These are phyloP conservation scores for Debaryomycetaceae sp. DNA, from an alignment of 1,139 yeast genomes.

Conservation along the genomic window DNA sequence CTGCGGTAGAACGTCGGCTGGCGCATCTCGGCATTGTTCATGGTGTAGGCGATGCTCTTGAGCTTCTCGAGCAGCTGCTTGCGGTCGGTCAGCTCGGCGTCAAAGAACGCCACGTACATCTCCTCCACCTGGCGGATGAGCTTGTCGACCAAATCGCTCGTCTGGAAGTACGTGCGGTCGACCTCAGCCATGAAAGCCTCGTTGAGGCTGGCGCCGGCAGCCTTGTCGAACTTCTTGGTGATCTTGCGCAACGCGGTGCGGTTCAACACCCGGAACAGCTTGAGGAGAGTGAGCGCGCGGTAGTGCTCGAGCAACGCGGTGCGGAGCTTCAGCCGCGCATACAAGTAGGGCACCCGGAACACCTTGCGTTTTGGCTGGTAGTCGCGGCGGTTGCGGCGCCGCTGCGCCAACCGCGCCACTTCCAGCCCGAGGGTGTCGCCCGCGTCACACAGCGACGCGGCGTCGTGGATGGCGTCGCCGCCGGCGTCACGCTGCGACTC, in stretches of 20 bases:
- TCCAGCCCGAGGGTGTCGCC: too few species aligned
- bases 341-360: slow-evolving; percentile 56
- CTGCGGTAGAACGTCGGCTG: slow-evolving; percentile 33
- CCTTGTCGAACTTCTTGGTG: slow-evolving; percentile 84
- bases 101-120: slow-evolving; percentile 62
- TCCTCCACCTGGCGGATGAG: slow-evolving; percentile 62
- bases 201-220: slow-evolving; percentile 47
- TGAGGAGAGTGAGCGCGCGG: slow-evolving; percentile 70
- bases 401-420: too few species aligned
- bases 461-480: too few species aligned
- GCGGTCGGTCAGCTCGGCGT: slow-evolving; percentile 57
- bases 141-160: slow-evolving; percentile 64
- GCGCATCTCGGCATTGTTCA: slow-evolving; percentile 27
- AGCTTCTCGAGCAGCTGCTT: slow-evolving; percentile 73
- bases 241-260: slow-evolving; percentile 87
- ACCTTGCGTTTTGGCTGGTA: slow-evolving; percentile 24
- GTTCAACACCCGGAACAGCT: slow-evolving; percentile 72
- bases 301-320: slow-evolving; percentile 77
- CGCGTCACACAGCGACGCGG: too few species aligned
- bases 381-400: slow-evolving; percentile 25
- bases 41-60: slow-evolving; percentile 45
- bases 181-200: slow-evolving; percentile 54
- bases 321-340: slow-evolving; percentile 72
- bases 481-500: too few species aligned
- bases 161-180: slow-evolving; percentile 53